These are phyloP conservation scores for Mucor saturninus DNA, from an alignment of 371 early-diverging fungal species.

Conservation along the genomic window DNA sequence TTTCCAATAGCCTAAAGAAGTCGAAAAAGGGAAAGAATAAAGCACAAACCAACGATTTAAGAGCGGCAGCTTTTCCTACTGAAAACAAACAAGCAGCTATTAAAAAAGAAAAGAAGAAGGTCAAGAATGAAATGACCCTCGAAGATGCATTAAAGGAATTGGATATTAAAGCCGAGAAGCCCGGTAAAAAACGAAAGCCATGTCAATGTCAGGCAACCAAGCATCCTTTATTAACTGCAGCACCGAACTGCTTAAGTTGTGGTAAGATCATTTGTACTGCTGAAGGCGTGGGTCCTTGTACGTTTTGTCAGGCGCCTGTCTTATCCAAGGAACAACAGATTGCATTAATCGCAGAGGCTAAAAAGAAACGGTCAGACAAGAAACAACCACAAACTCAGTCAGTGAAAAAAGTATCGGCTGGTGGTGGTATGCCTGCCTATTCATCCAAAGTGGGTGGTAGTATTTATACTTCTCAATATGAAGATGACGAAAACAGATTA, in stretches of 20 bases:
- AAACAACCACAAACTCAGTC: constrained; percentile 34
- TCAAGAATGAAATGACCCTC: constrained; percentile 49
- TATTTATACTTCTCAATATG: constrained; percentile 31
- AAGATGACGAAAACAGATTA: constrained; percentile 53
- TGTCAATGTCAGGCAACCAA: constrained; percentile 70
- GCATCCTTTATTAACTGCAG: constrained; percentile 76
- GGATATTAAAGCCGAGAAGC: constrained; percentile 40
- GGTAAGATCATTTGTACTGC: constrained; percentile 86
- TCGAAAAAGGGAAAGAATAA: constrained; percentile 23
- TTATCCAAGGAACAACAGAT: constrained; percentile 74
- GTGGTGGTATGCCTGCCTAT: constrained; percentile 37
- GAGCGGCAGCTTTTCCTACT: constrained; percentile 19
- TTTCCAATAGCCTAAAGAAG: constrained; percentile 23
- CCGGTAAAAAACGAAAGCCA: constrained; percentile 37
- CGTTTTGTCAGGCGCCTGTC: constrained; percentile 78
- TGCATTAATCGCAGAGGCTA: constrained; percentile 55
- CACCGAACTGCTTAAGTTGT: constrained; percentile 87
- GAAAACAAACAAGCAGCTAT: constrained; percentile 13
- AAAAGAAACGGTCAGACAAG: constrained; percentile 40
- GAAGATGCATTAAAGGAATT: constrained; percentile 53
- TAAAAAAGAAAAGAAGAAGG: constrained; percentile 36
- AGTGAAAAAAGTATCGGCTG: constrained; percentile 3
- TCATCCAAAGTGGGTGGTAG: constrained; percentile 43
- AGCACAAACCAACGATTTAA: constrained; percentile 16
- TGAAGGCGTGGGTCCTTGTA: constrained; percentile 89